phyloP scores from a whole-genome alignment of 768 basidiomycete genomes.

The Sporobolomyces roseus region DNA sequence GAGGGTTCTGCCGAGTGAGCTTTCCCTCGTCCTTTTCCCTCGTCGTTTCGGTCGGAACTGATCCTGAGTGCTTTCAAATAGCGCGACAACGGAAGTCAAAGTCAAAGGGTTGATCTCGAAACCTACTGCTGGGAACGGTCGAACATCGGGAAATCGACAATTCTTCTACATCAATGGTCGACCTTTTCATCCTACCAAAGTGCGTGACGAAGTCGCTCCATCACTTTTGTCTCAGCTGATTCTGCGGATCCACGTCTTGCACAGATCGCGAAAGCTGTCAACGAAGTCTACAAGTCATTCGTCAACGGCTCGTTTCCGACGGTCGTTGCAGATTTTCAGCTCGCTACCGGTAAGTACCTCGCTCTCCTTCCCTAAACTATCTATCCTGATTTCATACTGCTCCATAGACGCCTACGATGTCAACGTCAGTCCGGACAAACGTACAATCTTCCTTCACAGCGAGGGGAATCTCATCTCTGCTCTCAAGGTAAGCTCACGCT shows the following conservation, averaged over 20 bases:
- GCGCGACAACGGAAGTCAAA: constrained; percentile 52
- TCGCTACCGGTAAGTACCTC: constrained; percentile 65
- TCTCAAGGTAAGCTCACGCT: constrained; percentile 60
- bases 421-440: constrained; percentile 93
- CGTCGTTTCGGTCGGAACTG: not conserved
- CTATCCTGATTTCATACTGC: not conserved
- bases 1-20: constrained; percentile 20
- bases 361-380: not conserved
- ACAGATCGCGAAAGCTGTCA: constrained; percentile 80
- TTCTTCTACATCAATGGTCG: constrained; percentile 90
- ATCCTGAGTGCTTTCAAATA: not conserved
- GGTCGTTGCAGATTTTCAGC: constrained; percentile 72
- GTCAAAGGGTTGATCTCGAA: constrained; percentile 80
- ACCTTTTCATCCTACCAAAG: constrained; percentile 76
- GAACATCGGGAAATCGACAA: constrained; percentile 76
- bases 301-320: constrained; percentile 71
- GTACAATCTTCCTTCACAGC: constrained; percentile 86
- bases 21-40: too few relatives aligned
- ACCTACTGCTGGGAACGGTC: constrained; percentile 68
- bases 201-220: constrained; percentile 43
- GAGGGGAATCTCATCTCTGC: constrained; percentile 73
- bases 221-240: not conserved
- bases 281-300: constrained; percentile 86
- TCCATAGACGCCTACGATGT: constrained; percentile 72
- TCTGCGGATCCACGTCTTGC: not conserved